Conservation (phyloP, 1,139 yeast genomes). For the Yamadazyma mexicana region DNA sequence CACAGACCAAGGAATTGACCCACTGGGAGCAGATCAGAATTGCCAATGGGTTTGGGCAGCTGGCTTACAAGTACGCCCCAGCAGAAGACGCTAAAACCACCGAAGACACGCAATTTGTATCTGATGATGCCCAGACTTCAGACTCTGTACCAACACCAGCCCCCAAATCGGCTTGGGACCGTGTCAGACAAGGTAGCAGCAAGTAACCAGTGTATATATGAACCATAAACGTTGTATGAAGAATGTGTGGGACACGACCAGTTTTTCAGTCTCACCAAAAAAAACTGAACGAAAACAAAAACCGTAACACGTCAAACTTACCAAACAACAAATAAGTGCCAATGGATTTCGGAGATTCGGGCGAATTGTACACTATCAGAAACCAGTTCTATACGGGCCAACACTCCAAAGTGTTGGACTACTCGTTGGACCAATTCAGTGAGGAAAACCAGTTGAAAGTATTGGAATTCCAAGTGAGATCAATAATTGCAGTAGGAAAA, state of each 20-base stretch:
- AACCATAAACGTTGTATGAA: no score
- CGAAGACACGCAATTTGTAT: no score
- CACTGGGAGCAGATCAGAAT: constrained; percentile 36
- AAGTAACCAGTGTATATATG: neutral
- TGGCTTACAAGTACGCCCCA: neutral
- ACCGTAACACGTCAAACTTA: neutral
- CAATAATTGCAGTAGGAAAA: constrained; percentile 37
- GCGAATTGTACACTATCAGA: constrained; percentile 44
- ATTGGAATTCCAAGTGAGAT: constrained; percentile 44
- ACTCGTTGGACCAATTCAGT: constrained; percentile 35
- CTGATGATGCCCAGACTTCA: neutral
- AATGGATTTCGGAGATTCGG: constrained; percentile 46
- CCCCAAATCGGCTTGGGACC: constrained; percentile 8
- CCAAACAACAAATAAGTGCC: neutral
- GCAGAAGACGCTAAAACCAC: neutral
- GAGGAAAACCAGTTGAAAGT: constrained; percentile 39
- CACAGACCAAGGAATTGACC: constrained; percentile 13
- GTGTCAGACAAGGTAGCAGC: constrained; percentile 6
- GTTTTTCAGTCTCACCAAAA: neutral
- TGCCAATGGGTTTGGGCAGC: constrained; percentile 26
- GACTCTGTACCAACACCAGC: neutral
- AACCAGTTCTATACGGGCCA: constrained; percentile 51
- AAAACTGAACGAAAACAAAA: neutral
- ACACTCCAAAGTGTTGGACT: constrained; percentile 36
- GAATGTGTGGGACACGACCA: neutral